Evolutionary conservation across 148 eudicot species (phyloP), one percentile per base, ranked within the genome.

Genomic region (Cornus suecica): DNA sequence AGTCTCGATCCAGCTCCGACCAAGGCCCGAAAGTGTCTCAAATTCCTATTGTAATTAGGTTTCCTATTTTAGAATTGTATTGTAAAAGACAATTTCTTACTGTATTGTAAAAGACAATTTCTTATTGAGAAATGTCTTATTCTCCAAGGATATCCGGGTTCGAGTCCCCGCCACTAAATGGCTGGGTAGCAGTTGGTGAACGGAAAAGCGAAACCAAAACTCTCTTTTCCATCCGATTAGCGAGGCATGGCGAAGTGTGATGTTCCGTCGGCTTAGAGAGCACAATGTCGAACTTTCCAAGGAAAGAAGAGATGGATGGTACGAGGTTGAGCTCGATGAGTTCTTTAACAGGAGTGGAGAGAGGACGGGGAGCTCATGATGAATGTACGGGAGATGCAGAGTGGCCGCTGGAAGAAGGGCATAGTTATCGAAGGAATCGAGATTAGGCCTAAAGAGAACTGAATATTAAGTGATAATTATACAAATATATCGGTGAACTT

Each of bases 401-500:
- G 23, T 7, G 80, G 81, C 14, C 61, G 71, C 27, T 76, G 89
- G 85, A 89, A 89, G 77, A 61, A 77, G 30, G 95, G 92, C 0
- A 76, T 93, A 27, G 10, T 85, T 66, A 69, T 93, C 22, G 83
- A 90, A 80, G 95, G 97, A 8, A 78, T 93, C 65, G 93, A 90
- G 79, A 66, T 93, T 22, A 37, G 42, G 42, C 42, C 42, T 8
- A 37, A 37, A 37, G 42, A 37, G 42, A 6, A n/a, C n/a, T n/a
- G n/a, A n/a, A n/a, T n/a, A n/a, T n/a, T n/a, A n/a, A n/a, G n/a
- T n/a, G n/a, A n/a, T n/a, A n/a, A n/a, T n/a, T n/a, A n/a, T n/a
- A n/a, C n/a, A n/a, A n/a, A n/a, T n/a, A n/a, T n/a, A n/a, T n/a
- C n/a, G n/a, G n/a, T n/a, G n/a, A n/a, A n/a, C n/a, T n/a, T n/a